Conservation (phyloP, 1,139 yeast genomes). For the Blastobotrys elegans region DNA sequence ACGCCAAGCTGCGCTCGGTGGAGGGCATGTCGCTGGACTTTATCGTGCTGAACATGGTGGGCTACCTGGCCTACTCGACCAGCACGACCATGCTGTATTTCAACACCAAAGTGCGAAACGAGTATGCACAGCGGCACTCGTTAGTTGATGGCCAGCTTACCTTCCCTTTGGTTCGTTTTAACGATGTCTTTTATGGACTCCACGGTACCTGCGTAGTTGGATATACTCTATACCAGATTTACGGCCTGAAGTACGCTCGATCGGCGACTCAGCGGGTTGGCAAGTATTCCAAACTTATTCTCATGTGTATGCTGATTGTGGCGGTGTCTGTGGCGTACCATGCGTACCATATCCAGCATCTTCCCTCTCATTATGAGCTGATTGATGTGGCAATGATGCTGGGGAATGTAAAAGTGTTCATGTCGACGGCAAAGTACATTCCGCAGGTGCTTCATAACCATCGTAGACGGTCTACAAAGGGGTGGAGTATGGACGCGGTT, state of each 20-base stretch:
- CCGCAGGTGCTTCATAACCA: constrained; percentile 57
- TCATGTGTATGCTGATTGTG: constrained; percentile 15
- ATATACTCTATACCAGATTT: constrained; percentile 37
- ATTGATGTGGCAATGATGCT: constrained; percentile 40
- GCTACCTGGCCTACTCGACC: constrained; percentile 40
- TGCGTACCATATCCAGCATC: constrained; percentile 26
- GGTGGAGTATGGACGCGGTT: constrained; percentile 49
- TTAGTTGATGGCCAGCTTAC: constrained; percentile 23
- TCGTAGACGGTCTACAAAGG: constrained; percentile 50
- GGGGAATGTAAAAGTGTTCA: constrained; percentile 48
- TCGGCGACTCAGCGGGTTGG: constrained; percentile 30
- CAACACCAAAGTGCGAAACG: constrained; percentile 36
- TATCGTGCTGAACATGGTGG: constrained; percentile 39
- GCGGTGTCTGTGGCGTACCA: constrained; percentile 19
- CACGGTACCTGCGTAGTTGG: constrained; percentile 40
- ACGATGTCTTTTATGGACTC: constrained; percentile 41
- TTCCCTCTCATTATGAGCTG: constrained; percentile 27
- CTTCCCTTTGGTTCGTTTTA: constrained; percentile 41
- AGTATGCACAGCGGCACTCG: constrained; percentile 36
- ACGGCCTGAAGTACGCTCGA: constrained; percentile 34
- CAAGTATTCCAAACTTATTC: constrained; percentile 20
- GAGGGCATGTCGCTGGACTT: constrained; percentile 46
- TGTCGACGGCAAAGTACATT: constrained; percentile 54
- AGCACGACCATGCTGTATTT: constrained; percentile 40
- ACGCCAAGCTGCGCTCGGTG: constrained; percentile 36